Evolutionary conservation across 306 rosid species (phyloP).

Genomic region (Arachis hypogaea): DNA sequence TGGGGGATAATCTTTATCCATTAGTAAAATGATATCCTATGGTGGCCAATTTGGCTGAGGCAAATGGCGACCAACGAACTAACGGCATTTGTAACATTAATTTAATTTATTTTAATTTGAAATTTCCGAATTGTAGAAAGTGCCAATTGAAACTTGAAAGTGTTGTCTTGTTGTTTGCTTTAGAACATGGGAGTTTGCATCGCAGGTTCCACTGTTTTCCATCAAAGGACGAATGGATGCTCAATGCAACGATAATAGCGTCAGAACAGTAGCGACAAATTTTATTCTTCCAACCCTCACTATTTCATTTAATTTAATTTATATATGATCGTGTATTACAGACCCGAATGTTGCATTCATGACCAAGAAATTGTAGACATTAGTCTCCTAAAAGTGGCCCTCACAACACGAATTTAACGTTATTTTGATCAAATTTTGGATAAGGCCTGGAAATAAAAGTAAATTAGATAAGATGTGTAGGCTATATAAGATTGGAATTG

Average conservation of each 20-base stretch:
- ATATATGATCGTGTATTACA: no score
- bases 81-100: background rate
- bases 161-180: background rate
- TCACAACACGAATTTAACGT: background rate
- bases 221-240: constrained; percentile 13
- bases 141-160: background rate
- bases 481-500: background rate
- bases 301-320: background rate
- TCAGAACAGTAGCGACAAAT: constrained; percentile 8
- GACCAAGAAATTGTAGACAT: background rate
- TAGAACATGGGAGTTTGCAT: background rate
- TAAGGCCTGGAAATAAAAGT: background rate
- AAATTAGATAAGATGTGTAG: background rate
- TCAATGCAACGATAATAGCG: background rate
- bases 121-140: background rate
- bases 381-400: background rate
- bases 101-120: background rate
- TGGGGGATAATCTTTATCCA: background rate
- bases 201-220: background rate
- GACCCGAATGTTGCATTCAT: background rate
- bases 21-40: background rate
- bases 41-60: background rate
- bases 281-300: background rate
- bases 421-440: background rate
- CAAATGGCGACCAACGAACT: constrained; percentile 15